A percentile compares a stretch with the other conserved stretches of the same genome.
Conservation (phyloP, 768 basidiomycete species). For the Atractiella rhizophila region DNA sequence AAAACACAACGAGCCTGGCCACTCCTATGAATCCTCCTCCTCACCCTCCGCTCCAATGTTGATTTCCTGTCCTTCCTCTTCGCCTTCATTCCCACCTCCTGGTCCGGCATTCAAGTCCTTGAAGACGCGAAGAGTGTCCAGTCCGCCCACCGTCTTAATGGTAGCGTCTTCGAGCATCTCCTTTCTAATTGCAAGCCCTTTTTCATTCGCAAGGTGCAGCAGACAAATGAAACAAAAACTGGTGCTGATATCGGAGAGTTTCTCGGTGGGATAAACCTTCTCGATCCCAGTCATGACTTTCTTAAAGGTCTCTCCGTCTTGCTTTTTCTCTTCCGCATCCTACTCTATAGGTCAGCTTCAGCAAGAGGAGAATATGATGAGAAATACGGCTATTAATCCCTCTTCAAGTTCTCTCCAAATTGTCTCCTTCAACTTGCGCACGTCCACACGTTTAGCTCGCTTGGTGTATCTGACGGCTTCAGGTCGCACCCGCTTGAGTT, state of each 20-base stretch:
- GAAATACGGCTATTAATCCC: not conserved
- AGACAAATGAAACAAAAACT: conserved; percentile 98
- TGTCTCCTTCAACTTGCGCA: conserved; percentile 85
- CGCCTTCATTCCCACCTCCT: too few relatives aligned
- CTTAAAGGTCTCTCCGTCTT: conserved; percentile 6
- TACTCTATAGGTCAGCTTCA: not conserved
- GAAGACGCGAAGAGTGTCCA: conserved; percentile 2
- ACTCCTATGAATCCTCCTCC: too few relatives aligned
- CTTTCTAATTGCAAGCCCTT: conserved; percentile 49
- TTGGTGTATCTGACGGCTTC: conserved; percentile 84
- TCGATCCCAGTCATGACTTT: conserved; percentile 59
- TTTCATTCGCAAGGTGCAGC: conserved; percentile 85
- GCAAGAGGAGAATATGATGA: not conserved
- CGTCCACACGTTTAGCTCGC: conserved; percentile 85
- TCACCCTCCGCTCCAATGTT: too few relatives aligned
- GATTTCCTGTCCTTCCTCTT: too few relatives aligned
- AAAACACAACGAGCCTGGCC: too few relatives aligned
- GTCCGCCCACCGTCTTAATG: conserved; percentile 1
- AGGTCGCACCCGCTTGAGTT: conserved; percentile 51
- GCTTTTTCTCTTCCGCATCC: not conserved
- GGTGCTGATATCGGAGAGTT: conserved; percentile 94
- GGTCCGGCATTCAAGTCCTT: not conserved
- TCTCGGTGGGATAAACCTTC: conserved; percentile 61
- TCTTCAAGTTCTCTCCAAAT: conserved; percentile 80
- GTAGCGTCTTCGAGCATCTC: not conserved